Evolutionary conservation across 2,329 filamentous ascomycete genomes (phyloP), one percentile per base, ranked within the genome.

Genomic region (Colletotrichum horii): DNA sequence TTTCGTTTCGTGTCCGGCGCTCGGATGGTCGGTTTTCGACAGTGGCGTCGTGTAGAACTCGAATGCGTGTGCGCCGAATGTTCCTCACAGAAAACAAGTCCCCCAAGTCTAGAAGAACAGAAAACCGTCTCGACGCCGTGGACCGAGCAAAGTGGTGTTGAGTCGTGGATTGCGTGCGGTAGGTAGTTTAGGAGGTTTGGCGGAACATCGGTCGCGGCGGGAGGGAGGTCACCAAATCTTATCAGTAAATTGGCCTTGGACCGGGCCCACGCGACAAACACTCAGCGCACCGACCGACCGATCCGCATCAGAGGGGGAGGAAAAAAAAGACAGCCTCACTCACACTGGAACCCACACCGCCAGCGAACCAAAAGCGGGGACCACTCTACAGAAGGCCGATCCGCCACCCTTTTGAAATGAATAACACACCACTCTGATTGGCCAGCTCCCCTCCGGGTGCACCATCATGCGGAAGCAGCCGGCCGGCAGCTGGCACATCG

Each of bases 281-380:
- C 60, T 43, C 64, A 75, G 61, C 43, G 55, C 70, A 60, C 43
- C 52, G 66, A 26, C 72, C 72, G 69, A 66, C 69, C 32, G 73
- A 72, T 75, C 62, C 62, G 73, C 69, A 30, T 55, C 32, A 58
- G 8, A 22, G 34, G 61, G 34, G 52, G 11, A n/a, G n/a, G 16
- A 60, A 60, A 26, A 58, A 28, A 58, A 30, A 8, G 16, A 58
- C 60, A 66, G 64, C 64, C 61, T 52, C 64, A 66, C 26, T 28
- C 6, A 32, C 71, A 66, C 26, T 58, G 71, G 48, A 52, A 48
- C 30, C 34, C 73, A 60, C 66, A 69, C 62, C 48, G 70, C 70
- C 74, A 74, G 74, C 74, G 58, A 65, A 74, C 19, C 58, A 74
- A 76, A 69, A 65, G 61, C 22, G 68, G 61, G 24, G 67, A 14